Conservation (phyloP, 768 basidiomycete species). For the Scleroderma citrinum region DNA sequence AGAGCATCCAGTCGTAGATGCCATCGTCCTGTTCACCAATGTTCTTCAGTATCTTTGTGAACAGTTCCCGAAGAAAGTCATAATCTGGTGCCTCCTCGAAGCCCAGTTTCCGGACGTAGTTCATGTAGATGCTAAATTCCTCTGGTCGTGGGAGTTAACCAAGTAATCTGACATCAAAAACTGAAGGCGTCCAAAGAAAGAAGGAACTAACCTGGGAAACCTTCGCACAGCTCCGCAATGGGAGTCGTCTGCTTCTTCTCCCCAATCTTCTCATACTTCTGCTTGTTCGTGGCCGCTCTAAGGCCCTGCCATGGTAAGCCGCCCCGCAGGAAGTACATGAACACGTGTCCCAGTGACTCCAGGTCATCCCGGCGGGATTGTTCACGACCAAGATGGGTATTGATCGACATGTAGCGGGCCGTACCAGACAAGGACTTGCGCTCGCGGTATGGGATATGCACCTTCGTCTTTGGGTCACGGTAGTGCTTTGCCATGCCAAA, state of each 20-base stretch:
- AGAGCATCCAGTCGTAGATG: constrained; percentile 93
- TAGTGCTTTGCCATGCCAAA: constrained; percentile 99
- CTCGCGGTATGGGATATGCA: constrained; percentile 99
- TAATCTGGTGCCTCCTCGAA: constrained; percentile 98
- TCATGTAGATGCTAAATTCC: constrained; percentile 98
- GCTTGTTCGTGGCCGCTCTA: constrained; percentile 97
- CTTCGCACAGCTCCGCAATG: constrained; percentile 91
- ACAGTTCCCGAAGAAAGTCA: constrained; percentile 93
- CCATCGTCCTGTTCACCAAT: constrained; percentile 86
- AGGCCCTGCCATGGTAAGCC: constrained; percentile 98
- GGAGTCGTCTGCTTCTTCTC: constrained; percentile 96
- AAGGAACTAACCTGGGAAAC: constrained; percentile 70
- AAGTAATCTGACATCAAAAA: too few species aligned
- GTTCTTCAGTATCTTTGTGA: constrained; percentile 86
- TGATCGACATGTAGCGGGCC: constrained; percentile 99
- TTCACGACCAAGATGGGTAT: constrained; percentile 95
- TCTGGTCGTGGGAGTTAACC: constrained; percentile 43
- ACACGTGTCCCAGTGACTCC: constrained; percentile 96
- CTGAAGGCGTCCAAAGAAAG: constrained; percentile 1
- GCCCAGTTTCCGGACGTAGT: constrained; percentile 96
- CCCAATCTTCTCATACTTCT: constrained; percentile 99
- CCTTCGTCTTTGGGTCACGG: constrained; percentile 94
- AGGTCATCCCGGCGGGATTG: constrained; percentile 93
- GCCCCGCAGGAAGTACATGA: constrained; percentile 98
- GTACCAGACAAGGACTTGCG: constrained; percentile 95